phyloP scores from a whole-genome alignment of 371 early-diverging fungal genomes.

The Mucor indicus region DNA sequence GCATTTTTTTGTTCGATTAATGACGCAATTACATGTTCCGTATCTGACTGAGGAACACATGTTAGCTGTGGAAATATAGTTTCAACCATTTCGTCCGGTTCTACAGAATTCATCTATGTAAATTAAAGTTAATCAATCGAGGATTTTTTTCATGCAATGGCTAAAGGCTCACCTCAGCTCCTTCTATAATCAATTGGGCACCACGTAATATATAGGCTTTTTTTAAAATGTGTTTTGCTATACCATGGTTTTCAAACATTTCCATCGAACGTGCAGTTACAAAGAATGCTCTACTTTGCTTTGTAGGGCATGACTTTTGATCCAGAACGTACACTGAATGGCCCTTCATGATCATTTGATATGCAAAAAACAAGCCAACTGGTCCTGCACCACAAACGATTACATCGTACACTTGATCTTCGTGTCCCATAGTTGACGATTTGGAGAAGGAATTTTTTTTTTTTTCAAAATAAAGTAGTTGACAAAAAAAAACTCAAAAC shows the following conservation, averaged over 20 bases:
- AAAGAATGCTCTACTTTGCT: slow-evolving; percentile 32
- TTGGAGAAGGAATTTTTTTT: too few species aligned
- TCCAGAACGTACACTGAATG: slow-evolving; percentile 30
- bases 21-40: slow-evolving; percentile 14
- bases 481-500: too few species aligned
- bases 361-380: slow-evolving; percentile 33
- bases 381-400: slow-evolving; percentile 37
- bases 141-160: neutral
- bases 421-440: too few species aligned
- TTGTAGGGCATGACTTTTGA: slow-evolving; percentile 20
- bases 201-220: slow-evolving; percentile 17
- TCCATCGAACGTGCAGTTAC: slow-evolving; percentile 30
- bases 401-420: slow-evolving; percentile 11
- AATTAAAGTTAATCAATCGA: neutral
- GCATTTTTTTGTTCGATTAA: neutral
- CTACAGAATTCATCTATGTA: slow-evolving; percentile 2
- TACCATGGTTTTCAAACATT: slow-evolving; percentile 18
- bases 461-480: too few species aligned
- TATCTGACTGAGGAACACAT: slow-evolving; percentile 19
- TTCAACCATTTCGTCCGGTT: slow-evolving; percentile 9
- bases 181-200: slow-evolving; percentile 8
- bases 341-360: slow-evolving; percentile 21
- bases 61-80: slow-evolving; percentile 28
- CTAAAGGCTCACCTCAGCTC: slow-evolving; percentile 4
- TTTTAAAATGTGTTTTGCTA: slow-evolving; percentile 19